phyloP scores from a whole-genome alignment of 2,329 filamentous ascomycete species.

The Diaporthe citri region DNA sequence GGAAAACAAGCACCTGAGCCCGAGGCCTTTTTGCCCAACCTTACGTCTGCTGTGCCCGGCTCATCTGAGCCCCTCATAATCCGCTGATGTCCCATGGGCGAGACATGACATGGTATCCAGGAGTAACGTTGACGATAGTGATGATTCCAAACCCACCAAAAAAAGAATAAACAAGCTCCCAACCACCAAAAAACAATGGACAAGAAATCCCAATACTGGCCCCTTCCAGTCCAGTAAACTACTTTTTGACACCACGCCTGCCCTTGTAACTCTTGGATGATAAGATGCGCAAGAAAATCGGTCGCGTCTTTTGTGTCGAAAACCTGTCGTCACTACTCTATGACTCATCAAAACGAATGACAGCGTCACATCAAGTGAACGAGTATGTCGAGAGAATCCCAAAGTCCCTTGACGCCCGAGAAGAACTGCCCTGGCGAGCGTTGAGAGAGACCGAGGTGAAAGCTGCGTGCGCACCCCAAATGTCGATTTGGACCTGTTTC shows the following conservation, averaged over 20 bases:
- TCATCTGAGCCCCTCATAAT: neutral
- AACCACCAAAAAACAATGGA: constrained; percentile 12
- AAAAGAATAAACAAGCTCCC: neutral
- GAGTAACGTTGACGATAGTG: constrained; percentile 25
- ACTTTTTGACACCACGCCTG: constrained; percentile 25
- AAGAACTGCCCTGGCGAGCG: neutral
- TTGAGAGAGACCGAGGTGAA: neutral
- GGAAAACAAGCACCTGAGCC: constrained; percentile 9
- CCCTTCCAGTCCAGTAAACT: neutral
- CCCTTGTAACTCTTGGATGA: constrained; percentile 8
- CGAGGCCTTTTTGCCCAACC: constrained; percentile 7
- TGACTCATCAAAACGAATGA: neutral
- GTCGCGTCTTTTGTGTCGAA: neutral
- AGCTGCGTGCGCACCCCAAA: neutral
- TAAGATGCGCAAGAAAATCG: neutral
- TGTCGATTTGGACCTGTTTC: neutral
- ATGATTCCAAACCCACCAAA: constrained; percentile 5
- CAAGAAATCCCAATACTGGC: constrained; percentile 22
- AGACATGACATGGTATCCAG: constrained; percentile 22
- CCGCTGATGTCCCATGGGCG: constrained; percentile 19
- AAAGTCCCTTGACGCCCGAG: neutral
- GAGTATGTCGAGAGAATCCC: neutral
- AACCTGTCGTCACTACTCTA: neutral
- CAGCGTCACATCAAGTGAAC: neutral
- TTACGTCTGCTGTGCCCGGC: constrained; percentile 6